Conservation (phyloP, 441 rosid species). For the Melianthus villosus region DNA sequence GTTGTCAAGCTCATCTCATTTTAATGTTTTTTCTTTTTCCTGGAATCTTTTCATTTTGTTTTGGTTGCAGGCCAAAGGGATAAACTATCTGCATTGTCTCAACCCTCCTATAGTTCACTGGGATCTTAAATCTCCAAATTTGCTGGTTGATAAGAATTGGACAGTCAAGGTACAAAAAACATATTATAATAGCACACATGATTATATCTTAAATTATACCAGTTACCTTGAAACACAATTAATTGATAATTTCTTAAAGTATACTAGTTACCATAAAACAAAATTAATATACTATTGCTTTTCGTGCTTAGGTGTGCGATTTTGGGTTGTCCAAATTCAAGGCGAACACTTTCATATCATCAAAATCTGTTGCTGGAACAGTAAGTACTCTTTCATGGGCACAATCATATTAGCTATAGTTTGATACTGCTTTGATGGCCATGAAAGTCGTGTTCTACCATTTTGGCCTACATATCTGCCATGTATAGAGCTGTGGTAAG, state of each 20-base stretch:
- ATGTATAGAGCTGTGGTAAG: background rate
- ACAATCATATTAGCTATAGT: background rate
- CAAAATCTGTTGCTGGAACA: slow-evolving; percentile 95
- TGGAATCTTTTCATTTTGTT: slow-evolving; percentile 10
- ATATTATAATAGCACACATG: too few species aligned
- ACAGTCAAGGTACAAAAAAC: slow-evolving; percentile 51
- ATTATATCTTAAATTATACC: background rate
- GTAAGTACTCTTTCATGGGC: slow-evolving; percentile 28
- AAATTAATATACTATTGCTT: slow-evolving; percentile 5
- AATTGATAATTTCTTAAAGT: background rate
- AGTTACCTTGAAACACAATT: slow-evolving; percentile 4
- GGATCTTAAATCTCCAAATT: slow-evolving; percentile 93
- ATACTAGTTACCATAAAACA: background rate
- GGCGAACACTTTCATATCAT: slow-evolving; percentile 73
- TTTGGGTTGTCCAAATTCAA: slow-evolving; percentile 93
- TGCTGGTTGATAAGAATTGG: slow-evolving; percentile 91
- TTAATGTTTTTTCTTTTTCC: background rate
- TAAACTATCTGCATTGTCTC: slow-evolving; percentile 85
- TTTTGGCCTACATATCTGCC: background rate
- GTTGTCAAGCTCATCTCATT: slow-evolving; percentile 1
- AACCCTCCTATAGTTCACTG: slow-evolving; percentile 87
- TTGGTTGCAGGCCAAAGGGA: slow-evolving; percentile 75
- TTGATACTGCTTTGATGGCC: background rate
- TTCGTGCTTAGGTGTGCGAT: slow-evolving; percentile 55
- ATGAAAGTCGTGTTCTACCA: too few species aligned